Base-by-base conservation (phyloP, 345 rosid genomes). In the Hypericum perforatum region DNA sequence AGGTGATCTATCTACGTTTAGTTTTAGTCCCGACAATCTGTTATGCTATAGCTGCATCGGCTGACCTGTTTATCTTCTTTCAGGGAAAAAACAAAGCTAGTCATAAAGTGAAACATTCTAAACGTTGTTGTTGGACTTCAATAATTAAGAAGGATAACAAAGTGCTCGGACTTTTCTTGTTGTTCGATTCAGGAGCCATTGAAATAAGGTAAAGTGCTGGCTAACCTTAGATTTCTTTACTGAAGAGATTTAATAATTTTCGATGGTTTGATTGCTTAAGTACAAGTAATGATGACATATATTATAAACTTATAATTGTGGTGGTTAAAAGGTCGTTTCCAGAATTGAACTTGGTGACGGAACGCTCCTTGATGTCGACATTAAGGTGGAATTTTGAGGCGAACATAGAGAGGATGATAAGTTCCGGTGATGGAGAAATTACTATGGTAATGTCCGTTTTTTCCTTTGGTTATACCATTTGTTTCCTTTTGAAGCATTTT, bases 1-100 rank as follows among this genome's bases (percentile, higher is more conserved):
- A 82, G 96, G 98, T 87, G 32, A 22, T 22, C 32, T 22, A 22
- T 22, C 2, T 1, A 22, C 4, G 32, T 22, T 22, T 22, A 64
- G 61, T 16, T 59, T 40, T 53, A 45, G 11, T 49, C 38, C 42
- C 11, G 14, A 44, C 14, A 10, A 9, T 44, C 13, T 7, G 6
- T 3, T 44, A 10, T 44, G 48, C 11, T 6, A 6, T 64, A 65
- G 58, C 66, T 47, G 50, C 47, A 37, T 47, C 59, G 37, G 12
- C 29, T 11, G 37, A 59, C 44, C 39, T 47, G 59, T 13, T 48
- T 13, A 47, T 2, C 6, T 52, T 10, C 54, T 41, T 38, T 46
- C 12, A 66, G 65, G 71, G 71, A 49, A 60, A 56, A 61, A 60
- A 39, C n/a, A 66, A 66, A 43, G 15, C 57, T 51, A 66, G 55